Evolutionary conservation across 2,329 filamentous ascomycete genomes (phyloP), one percentile per base, ranked within the genome.

Genomic region (Alternaria sp.): DNA sequence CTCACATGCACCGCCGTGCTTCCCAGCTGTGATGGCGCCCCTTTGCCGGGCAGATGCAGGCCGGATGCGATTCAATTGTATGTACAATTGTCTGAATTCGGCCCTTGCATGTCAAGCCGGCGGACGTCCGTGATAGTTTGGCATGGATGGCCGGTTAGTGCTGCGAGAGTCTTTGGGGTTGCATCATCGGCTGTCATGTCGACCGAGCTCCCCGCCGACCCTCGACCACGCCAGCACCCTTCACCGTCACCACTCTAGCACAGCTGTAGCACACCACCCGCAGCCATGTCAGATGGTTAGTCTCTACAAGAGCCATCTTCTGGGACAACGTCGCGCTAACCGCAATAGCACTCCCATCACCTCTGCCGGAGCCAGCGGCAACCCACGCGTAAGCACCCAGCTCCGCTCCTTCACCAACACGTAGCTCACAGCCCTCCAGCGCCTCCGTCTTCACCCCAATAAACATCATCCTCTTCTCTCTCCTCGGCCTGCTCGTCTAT

Each of bases 401-500:
- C 26, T 33, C 11, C 44, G 26, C 46, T n/a, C 23, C 41, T 60
- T 60, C 14, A 3, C 54, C 54, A 18, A 25, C 47, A 47, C 43
- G n/a, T 55, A 51, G 61, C 70, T 75, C 64, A 76, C 58, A 53
- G 53, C 14, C 15, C 47, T 51, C 25, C 70, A 87, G 87, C 45
- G 83, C 85, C 67, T 82, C 86, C 9, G 82, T 87, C 70, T 83
- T 86, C 30, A 86, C 87, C 1, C 88, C 88, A 30, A 86, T 90
- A 71, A 90, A 90, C 78, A 78, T 89, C 43, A 80, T 89, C 68
- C 86, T 90, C 58, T 73, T 88, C 73, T 83, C 87, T 55, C 82
- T 89, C 66, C 86, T 90, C 76, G 76, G 84, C 57, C 73, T 88
- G 67, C 77, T 89, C 30, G 75, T 87, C 47, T 90, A 89, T 79